Conservation (phyloP, 495 filamentous ascomycete genomes). For the Physcia stellaris region DNA sequence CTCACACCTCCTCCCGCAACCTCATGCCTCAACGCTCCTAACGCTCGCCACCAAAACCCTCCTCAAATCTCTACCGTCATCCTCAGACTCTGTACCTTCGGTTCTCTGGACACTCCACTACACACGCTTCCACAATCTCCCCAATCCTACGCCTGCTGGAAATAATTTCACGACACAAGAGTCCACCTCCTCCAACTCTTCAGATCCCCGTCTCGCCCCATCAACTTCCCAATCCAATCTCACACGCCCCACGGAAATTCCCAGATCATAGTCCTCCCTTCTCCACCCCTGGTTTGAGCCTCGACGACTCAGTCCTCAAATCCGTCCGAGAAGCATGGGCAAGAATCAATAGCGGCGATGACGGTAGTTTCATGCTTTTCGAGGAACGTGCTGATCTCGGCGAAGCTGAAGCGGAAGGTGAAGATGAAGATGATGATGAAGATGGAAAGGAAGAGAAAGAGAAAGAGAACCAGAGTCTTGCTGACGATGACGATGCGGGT, state of each 20-base stretch:
- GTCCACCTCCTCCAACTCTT: background rate
- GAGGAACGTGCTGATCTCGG: slow-evolving; percentile 34
- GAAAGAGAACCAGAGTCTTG: no score
- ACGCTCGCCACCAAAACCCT: slow-evolving; percentile 41
- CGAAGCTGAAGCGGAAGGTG: slow-evolving; percentile 30
- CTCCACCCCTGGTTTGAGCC: slow-evolving; percentile 46
- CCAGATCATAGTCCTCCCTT: no score
- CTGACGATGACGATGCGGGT: no score
- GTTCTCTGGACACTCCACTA: slow-evolving; percentile 52
- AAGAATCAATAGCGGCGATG: slow-evolving; percentile 38
- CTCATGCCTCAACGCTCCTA: slow-evolving; percentile 26
- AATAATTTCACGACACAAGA: slow-evolving; percentile 16
- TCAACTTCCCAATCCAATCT: slow-evolving; percentile 9
- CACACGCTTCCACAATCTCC: slow-evolving; percentile 31
- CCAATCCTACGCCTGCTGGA: no score
- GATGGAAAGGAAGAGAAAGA: no score
- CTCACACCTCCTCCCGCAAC: slow-evolving; percentile 33
- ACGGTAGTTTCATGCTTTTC: slow-evolving; percentile 53
- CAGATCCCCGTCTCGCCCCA: background rate
- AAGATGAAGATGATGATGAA: background rate
- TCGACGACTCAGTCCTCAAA: slow-evolving; percentile 52
- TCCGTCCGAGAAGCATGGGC: slow-evolving; percentile 52
- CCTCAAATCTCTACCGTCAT: slow-evolving; percentile 25
- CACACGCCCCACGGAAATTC: slow-evolving; percentile 37
- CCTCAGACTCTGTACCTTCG: slow-evolving; percentile 24